Conservation (phyloP, 2,329 filamentous ascomycete species). For the Ophiostoma ulmi region DNA sequence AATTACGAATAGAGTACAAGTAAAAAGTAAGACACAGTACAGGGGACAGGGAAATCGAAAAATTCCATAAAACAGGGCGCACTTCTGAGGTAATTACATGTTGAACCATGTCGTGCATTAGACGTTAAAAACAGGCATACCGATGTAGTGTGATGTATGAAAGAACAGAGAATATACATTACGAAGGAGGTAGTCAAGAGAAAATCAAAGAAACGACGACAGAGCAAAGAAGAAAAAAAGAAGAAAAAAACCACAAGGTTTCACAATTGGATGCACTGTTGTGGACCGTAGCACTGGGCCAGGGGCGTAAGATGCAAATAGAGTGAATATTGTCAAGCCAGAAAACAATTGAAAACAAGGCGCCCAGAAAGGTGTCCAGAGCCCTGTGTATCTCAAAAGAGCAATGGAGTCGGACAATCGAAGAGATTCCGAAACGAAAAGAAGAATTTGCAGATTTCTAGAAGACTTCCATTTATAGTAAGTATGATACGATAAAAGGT, state of each 20-base stretch:
- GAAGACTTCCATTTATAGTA: constrained; percentile 23
- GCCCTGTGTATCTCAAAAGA: not conserved
- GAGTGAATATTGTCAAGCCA: not conserved
- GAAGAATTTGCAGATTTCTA: constrained; percentile 22
- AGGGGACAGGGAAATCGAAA: not conserved
- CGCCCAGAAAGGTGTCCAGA: not conserved
- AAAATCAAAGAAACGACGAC: not conserved
- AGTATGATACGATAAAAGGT: not conserved
- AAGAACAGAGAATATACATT: not conserved
- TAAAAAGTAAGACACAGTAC: too few species aligned
- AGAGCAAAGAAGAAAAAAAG: not conserved
- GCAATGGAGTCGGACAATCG: not conserved
- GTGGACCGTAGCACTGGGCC: not conserved
- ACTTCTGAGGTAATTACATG: not conserved
- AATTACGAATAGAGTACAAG: too few species aligned
- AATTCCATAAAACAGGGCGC: not conserved
- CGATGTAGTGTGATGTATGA: too few species aligned
- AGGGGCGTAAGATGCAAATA: not conserved
- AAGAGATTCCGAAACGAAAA: not conserved
- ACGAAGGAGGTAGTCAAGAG: not conserved
- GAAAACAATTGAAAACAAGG: not conserved
- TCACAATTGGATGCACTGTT: not conserved
- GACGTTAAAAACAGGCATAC: not conserved
- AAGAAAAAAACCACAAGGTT: not conserved
- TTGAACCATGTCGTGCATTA: not conserved